Conservation (phyloP, 2,329 filamentous ascomycete species). For the Trichoderma lentiforme region DNA sequence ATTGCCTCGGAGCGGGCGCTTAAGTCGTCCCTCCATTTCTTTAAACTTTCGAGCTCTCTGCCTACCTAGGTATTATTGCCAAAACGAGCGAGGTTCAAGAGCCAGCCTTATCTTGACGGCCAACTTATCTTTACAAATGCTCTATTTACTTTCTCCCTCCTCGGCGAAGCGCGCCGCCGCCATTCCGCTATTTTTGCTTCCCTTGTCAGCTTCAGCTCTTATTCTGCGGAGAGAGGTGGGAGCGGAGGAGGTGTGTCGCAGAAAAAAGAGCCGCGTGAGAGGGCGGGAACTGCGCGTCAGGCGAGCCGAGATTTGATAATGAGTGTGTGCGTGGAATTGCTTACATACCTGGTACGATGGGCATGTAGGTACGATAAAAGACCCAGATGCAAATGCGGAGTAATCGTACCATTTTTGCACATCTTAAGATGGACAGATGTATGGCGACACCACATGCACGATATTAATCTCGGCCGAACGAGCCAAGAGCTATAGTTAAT, state of each 20-base stretch:
- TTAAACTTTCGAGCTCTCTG: background rate
- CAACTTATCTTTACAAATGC: background rate
- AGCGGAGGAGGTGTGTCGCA: too few species aligned
- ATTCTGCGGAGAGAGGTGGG: background rate
- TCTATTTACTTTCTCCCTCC: background rate
- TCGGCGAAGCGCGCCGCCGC: background rate
- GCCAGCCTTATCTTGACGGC: background rate
- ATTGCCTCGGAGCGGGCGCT: background rate
- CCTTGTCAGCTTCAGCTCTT: background rate
- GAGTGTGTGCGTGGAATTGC: background rate
- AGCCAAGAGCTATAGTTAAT: background rate
- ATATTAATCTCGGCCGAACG: background rate
- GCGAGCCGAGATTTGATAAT: background rate
- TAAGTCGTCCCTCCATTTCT: background rate
- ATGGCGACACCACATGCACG: background rate
- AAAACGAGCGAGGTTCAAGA: background rate
- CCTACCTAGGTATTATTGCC: constrained; percentile 2
- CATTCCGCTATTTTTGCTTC: background rate
- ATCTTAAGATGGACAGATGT: background rate
- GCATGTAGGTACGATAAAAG: background rate
- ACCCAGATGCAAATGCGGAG: background rate
- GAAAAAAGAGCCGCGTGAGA: background rate
- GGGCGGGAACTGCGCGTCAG: background rate
- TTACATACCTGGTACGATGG: background rate
- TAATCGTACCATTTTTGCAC: background rate